phyloP scores from a whole-genome alignment of 1,284 basidiomycete species.

The Papiliotrema flavescens region DNA sequence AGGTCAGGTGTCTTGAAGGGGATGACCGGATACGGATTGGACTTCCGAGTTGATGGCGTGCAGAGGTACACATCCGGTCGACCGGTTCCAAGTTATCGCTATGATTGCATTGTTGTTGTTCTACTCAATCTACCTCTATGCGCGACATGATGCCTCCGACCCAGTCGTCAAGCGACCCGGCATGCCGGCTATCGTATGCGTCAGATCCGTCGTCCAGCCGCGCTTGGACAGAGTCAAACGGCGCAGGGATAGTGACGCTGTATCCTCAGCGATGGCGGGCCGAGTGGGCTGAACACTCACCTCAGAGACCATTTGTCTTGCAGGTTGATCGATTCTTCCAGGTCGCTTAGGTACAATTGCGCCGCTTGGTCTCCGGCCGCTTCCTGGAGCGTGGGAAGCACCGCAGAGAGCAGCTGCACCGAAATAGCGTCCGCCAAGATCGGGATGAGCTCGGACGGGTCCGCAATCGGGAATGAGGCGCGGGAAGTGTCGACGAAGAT shows the following conservation, averaged over 20 bases:
- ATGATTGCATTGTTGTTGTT: no score
- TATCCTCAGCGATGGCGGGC: not conserved
- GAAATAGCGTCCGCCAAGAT: constrained; percentile 13
- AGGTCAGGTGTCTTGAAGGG: constrained; percentile 27
- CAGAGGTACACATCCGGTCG: no score
- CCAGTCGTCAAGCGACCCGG: not conserved
- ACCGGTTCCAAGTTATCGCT: no score
- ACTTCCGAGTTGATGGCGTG: not conserved
- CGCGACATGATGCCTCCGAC: not conserved
- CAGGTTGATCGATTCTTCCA: constrained; percentile 24
- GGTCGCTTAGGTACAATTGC: constrained; percentile 25
- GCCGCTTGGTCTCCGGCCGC: not conserved
- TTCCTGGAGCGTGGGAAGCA: constrained; percentile 2
- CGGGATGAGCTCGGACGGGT: constrained; percentile 11
- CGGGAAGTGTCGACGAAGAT: constrained; percentile 9
- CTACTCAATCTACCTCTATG: no score
- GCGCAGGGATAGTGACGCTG: constrained; percentile 7
- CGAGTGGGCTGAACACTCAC: constrained; percentile 6
- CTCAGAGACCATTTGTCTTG: constrained; percentile 13
- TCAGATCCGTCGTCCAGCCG: not conserved
- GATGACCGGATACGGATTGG: not conserved
- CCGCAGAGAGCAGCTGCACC: constrained; percentile 9
- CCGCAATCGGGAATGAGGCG: constrained; percentile 20
- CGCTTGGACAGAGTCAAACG: constrained; percentile 4
- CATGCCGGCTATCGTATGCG: not conserved